These are phyloP conservation scores for Aspergillus steynii DNA, from an alignment of 495 filamentous ascomycete species.

Conservation along the genomic window DNA sequence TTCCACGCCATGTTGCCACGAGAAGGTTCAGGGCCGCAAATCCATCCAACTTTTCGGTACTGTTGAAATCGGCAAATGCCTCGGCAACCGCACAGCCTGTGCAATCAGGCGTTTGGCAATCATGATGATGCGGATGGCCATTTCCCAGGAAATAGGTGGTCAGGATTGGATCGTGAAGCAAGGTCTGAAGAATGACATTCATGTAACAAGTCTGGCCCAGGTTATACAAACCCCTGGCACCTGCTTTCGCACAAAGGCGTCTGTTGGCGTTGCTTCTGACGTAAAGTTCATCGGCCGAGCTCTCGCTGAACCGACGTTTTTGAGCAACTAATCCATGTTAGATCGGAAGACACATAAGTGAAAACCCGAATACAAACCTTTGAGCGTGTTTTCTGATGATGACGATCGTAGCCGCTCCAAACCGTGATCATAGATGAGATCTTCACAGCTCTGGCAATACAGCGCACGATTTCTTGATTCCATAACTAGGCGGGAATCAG, in stretches of 20 bases:
- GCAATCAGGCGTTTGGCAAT: conserved; percentile 68
- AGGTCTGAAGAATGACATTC: conserved; percentile 83
- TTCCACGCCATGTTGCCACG: conserved; percentile 73
- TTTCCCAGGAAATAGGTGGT: conserved; percentile 84
- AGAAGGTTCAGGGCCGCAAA: conserved; percentile 83
- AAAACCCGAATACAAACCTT: conserved; percentile 20
- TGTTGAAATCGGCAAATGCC: conserved; percentile 88
- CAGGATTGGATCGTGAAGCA: conserved; percentile 85
- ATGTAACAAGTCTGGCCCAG: conserved; percentile 94
- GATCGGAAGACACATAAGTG: background rate
- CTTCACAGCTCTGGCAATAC: conserved; percentile 80
- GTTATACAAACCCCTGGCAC: conserved; percentile 86
- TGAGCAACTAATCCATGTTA: conserved; percentile 20
- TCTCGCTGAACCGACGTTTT: conserved; percentile 30
- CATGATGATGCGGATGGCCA: conserved; percentile 65
- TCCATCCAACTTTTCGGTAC: conserved; percentile 74
- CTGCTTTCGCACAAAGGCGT: conserved; percentile 47
- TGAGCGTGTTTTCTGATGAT: conserved; percentile 23
- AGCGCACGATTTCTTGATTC: conserved; percentile 76
- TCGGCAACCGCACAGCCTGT: conserved; percentile 87
- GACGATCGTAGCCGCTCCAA: conserved; percentile 64
- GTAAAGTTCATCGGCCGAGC: conserved; percentile 40
- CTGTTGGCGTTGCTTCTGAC: conserved; percentile 45
- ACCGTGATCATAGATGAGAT: conserved; percentile 85
- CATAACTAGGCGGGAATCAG: conserved; percentile 60